Evolutionary conservation across 2,329 filamentous ascomycete species (phyloP).

Genomic region (Monosporascus sp.): DNA sequence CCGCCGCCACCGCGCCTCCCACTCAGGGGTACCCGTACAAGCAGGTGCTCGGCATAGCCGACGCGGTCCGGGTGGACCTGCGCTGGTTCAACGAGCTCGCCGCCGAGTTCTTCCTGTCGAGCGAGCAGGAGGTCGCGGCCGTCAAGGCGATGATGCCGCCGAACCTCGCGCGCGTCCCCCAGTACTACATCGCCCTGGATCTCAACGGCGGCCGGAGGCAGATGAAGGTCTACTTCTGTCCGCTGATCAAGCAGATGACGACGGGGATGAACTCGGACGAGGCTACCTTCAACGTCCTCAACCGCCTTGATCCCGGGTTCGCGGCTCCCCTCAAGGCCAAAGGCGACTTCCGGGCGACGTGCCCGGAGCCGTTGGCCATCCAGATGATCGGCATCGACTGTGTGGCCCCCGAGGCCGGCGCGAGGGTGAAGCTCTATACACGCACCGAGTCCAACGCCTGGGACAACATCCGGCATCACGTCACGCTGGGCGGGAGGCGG

Average conservation of each 20-base stretch:
- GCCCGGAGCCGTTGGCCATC: slow-evolving; percentile 13
- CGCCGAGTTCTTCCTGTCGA: slow-evolving; percentile 12
- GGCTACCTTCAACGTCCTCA: slow-evolving; percentile 15
- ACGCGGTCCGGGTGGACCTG: slow-evolving; percentile 6
- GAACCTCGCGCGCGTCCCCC: slow-evolving; percentile 13
- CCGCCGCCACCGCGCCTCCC: slow-evolving; percentile 6
- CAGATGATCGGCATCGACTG: slow-evolving; percentile 23
- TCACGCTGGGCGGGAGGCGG: slow-evolving; percentile 17
- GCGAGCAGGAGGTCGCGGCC: slow-evolving; percentile 6
- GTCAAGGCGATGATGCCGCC: slow-evolving; percentile 9
- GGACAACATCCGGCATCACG: slow-evolving; percentile 16
- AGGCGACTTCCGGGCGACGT: slow-evolving; percentile 12
- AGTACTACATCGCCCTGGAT: slow-evolving; percentile 19
- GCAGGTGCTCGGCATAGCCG: slow-evolving; percentile 6
- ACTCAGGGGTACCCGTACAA: slow-evolving; percentile 3
- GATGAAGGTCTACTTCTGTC: slow-evolving; percentile 21
- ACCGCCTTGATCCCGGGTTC: slow-evolving; percentile 10
- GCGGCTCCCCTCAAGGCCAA: slow-evolving; percentile 8
- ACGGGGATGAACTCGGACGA: slow-evolving; percentile 13
- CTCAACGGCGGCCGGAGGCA: slow-evolving; percentile 13
- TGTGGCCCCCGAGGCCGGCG: slow-evolving; percentile 17
- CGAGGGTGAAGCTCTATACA: slow-evolving; percentile 22
- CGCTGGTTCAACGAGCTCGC: slow-evolving; percentile 18
- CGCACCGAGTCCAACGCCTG: slow-evolving; percentile 18
- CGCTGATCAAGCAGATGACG: slow-evolving; percentile 19